phyloP scores from a whole-genome alignment of 179 eudicot genomes.

The Vitellaria paradoxa region DNA sequence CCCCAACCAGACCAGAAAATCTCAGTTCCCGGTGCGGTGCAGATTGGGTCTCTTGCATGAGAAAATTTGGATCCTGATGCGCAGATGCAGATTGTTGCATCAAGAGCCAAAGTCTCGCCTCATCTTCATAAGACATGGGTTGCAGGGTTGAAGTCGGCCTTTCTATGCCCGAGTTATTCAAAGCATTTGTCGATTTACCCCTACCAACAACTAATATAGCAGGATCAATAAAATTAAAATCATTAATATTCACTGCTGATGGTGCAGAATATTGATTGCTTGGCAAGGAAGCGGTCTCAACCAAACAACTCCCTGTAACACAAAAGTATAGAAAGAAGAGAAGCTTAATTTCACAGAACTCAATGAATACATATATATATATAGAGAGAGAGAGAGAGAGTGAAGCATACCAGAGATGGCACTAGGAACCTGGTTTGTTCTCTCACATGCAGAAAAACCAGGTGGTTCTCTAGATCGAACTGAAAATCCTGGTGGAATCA shows the following conservation, averaged over 20 bases:
- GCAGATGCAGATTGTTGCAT: slow-evolving; percentile 34
- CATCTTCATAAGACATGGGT: slow-evolving; percentile 23
- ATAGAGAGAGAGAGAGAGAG: slow-evolving; percentile 5
- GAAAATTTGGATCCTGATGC: slow-evolving; percentile 31
- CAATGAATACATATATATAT: background rate
- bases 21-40: slow-evolving; percentile 19
- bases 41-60: slow-evolving; percentile 27
- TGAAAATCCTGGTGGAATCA: slow-evolving; percentile 50
- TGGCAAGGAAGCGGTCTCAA: slow-evolving; percentile 24
- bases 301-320: slow-evolving; percentile 34
- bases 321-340: background rate
- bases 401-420: slow-evolving; percentile 36
- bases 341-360: background rate
- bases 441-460: slow-evolving; percentile 37
- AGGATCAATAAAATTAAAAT: slow-evolving; percentile 35
- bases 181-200: slow-evolving; percentile 26
- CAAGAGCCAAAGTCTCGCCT: slow-evolving; percentile 37
- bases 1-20: slow-evolving; percentile 16
- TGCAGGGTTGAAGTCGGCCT: slow-evolving; percentile 25
- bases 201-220: slow-evolving; percentile 28
- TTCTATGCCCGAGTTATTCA: slow-evolving; percentile 21
- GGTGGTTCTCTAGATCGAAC: slow-evolving; percentile 41
- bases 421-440: slow-evolving; percentile 22
- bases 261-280: slow-evolving; percentile 24
- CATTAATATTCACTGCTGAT: slow-evolving; percentile 19